Evolutionary conservation across 2,329 filamentous ascomycete species (phyloP), one percentile per base, ranked within the genome.

Genomic region (Fusarium begoniae): DNA sequence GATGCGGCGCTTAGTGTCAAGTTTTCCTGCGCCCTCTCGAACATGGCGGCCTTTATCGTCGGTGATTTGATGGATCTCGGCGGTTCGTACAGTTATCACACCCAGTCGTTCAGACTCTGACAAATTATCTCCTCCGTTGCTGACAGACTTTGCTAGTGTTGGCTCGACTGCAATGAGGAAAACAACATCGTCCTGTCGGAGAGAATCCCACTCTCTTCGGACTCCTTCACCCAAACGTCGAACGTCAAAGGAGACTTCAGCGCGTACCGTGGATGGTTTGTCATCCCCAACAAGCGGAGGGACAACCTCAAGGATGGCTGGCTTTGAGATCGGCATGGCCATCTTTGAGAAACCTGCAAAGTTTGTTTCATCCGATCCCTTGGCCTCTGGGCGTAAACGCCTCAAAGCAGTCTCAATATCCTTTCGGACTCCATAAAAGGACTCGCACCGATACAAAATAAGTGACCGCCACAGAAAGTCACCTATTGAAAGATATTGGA

Each of bases 401-500:
- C 93, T 93, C 57, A 98, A 81, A 12, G 93, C 91, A 54, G 94
- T 90, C 80, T 98, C 94, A 65, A 99, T 91, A 80, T 99, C 94
- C 79, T 95, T 96, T 51, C 95, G 91, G 68, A 99, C 96, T 69
- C 94, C 94, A 81, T 97, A 98, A 81, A 98, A 98, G 0, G 96
- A 90, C 82, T 99, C 96, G 66, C 92, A 93, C 45, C 96, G 91
- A 80, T 98, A 96, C 14, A 99, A 86, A 20, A 97, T 88, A 78
- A 98, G 92, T 1, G 96, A 95, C 71, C 97, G 90, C 95, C 95
- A 99, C n/a, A 99, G 84, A 77, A 99, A 99, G 82, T 99, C 96
- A 6, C 95, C 95, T 57, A 98, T 90, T 6, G 95, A 97, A 20
- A 99, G 87, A 82, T 99, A 99, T 80, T 99, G 96, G 35, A 99